Conservation (phyloP, 2,329 filamentous ascomycete species). For the Bipolaris gigantea region DNA sequence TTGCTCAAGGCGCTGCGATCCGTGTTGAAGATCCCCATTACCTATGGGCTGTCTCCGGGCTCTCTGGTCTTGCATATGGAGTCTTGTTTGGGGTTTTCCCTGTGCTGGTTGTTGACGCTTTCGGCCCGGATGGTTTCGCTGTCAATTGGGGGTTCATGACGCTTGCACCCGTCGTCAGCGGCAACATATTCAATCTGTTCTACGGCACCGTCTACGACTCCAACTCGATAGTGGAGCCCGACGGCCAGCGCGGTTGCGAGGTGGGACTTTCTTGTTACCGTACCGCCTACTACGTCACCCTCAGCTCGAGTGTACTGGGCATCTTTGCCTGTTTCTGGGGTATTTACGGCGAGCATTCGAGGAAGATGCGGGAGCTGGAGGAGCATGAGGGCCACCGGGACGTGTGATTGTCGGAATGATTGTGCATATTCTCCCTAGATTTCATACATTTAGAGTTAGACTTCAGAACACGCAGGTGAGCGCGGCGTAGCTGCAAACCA, state of each 20-base stretch:
- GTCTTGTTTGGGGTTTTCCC: slow-evolving; percentile 94
- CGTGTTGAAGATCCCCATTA: slow-evolving; percentile 74
- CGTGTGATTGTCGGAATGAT: slow-evolving; percentile 15
- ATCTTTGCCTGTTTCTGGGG: slow-evolving; percentile 70
- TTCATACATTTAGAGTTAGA: background rate
- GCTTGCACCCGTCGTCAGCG: slow-evolving; percentile 80
- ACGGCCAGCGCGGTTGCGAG: slow-evolving; percentile 72
- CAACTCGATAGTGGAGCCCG: slow-evolving; percentile 69
- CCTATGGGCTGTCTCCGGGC: slow-evolving; percentile 75
- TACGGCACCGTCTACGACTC: slow-evolving; percentile 83
- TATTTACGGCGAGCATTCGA: slow-evolving; percentile 61
- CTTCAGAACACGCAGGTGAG: background rate
- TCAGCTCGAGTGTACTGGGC: slow-evolving; percentile 70
- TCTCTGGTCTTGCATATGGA: slow-evolving; percentile 88
- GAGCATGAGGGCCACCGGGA: slow-evolving; percentile 37
- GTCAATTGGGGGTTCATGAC: slow-evolving; percentile 99
- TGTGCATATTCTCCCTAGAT: background rate
- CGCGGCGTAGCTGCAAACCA: background rate
- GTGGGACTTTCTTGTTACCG: slow-evolving; percentile 81
- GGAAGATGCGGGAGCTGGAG: slow-evolving; percentile 38
- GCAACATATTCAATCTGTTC: slow-evolving; percentile 89
- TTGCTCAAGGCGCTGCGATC: slow-evolving; percentile 77
- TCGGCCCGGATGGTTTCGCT: slow-evolving; percentile 84
- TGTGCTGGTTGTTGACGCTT: slow-evolving; percentile 81
- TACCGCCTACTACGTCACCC: slow-evolving; percentile 77